These are phyloP conservation scores for Panicum hallii DNA, from an alignment of 202 grass and related monocot genomes.

Conservation along the genomic window DNA sequence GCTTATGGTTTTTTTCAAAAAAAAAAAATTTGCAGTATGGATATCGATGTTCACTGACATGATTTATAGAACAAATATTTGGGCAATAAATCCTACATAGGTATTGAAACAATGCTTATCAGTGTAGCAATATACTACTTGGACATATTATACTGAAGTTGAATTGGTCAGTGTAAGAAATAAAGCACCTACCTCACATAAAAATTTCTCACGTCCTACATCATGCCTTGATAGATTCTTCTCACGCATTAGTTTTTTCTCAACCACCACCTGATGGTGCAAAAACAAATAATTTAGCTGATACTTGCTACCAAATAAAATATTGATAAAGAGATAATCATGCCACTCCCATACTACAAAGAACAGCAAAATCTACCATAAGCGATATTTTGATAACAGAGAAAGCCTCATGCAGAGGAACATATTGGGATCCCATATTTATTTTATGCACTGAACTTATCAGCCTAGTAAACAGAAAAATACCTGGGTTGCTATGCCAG, in stretches of 20 bases:
- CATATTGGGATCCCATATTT: not conserved
- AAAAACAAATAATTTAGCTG: not conserved
- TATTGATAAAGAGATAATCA: not conserved
- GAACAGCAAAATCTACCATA: not conserved
- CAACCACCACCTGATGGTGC: slow-evolving; percentile 75
- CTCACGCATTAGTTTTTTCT: slow-evolving; percentile 99
- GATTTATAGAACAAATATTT: not conserved
- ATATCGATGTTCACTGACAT: not conserved
- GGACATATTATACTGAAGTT: not conserved
- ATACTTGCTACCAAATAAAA: not conserved
- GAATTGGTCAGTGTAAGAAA: slow-evolving; percentile 11
- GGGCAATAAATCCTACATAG: not conserved
- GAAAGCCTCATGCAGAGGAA: not conserved
- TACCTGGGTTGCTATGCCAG: slow-evolving; percentile 72
- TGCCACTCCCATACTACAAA: not conserved
- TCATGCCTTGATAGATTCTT: slow-evolving; percentile 87
- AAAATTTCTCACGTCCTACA: slow-evolving; percentile 71
- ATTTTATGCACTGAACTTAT: not conserved
- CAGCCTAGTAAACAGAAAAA: slow-evolving; percentile 31
- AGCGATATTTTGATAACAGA: not conserved
- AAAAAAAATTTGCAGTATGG: not conserved
- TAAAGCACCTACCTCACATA: slow-evolving; percentile 71
- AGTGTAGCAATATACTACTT: slow-evolving; percentile 2
- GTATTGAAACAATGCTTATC: slow-evolving; percentile 11
- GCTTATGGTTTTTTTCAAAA: not conserved